Percentiles rank a stretch among this genome's conserved stretches.
phyloP scores from a whole-genome alignment of 2,329 filamentous ascomycete species.

The Ceratocystiopsis minuta region DNA sequence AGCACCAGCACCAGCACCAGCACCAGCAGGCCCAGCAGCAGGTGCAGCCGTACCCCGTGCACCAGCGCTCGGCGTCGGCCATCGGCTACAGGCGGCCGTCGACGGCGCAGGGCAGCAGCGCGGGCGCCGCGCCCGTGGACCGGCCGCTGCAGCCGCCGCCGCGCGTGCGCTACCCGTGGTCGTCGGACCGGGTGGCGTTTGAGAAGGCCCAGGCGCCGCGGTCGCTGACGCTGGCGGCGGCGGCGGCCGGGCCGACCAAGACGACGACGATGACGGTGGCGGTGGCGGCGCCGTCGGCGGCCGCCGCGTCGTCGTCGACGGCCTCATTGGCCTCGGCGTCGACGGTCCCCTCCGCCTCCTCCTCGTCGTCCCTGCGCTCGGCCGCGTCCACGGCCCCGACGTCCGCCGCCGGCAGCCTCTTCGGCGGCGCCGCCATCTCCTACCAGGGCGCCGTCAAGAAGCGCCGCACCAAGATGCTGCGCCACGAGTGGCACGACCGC shows the following conservation, averaged over 20 bases:
- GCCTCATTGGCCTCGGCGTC: background rate
- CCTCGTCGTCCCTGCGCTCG: conserved; percentile 9
- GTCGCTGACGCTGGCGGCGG: background rate
- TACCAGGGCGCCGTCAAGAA: conserved; percentile 89
- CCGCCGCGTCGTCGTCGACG: background rate
- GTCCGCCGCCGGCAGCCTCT: conserved; percentile 6
- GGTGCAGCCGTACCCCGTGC: conserved; percentile 3
- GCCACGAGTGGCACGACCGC: conserved; percentile 84
- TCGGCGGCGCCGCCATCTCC: conserved; percentile 31
- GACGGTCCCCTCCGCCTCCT: conserved; percentile 6
- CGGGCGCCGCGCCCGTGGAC: conserved; percentile 4
- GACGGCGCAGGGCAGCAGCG: background rate
- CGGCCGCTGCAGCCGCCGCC: conserved; percentile 33
- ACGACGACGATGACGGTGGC: background rate
- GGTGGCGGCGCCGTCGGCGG: conserved; percentile 2
- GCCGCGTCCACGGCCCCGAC: conserved; percentile 10
- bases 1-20: too few relatives aligned
- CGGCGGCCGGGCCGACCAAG: background rate
- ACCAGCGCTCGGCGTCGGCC: conserved; percentile 6
- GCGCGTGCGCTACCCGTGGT: conserved; percentile 38
- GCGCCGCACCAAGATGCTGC: conserved; percentile 72
- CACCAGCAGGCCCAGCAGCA: too few relatives aligned
- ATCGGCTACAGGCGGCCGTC: background rate
- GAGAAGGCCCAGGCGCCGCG: conserved; percentile 26
- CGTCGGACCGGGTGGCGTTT: conserved; percentile 25